Conservation (phyloP, 129 eudicot species). For the Centrapalus pauciflorus region DNA sequence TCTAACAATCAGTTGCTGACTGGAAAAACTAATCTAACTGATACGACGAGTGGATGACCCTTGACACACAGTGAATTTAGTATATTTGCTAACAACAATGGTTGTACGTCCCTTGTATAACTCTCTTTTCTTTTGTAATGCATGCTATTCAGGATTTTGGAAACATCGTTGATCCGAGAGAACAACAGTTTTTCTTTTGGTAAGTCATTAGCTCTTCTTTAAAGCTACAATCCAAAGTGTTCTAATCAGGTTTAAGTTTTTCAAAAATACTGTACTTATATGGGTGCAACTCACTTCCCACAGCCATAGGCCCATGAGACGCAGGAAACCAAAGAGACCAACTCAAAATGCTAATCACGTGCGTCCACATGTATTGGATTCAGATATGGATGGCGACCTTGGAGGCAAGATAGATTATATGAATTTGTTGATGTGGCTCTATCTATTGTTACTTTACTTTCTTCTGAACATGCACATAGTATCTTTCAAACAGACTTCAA, state of each 20-base stretch:
- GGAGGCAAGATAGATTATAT: constrained; percentile 48
- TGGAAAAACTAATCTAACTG: not conserved
- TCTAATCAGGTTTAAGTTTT: not conserved
- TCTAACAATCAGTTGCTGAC: not conserved
- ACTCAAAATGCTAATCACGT: constrained; percentile 39
- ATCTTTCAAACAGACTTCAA: not conserved
- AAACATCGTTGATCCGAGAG: constrained; percentile 59
- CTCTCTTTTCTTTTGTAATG: constrained; percentile 6
- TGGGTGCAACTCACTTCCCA: constrained; percentile 1
- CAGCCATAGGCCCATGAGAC: constrained; percentile 49
- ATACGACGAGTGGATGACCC: not conserved
- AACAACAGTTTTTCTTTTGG: constrained; percentile 58
- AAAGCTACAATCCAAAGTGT: not conserved
- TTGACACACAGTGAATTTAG: not conserved
- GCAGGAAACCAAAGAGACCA: constrained; percentile 34
- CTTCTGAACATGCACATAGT: not conserved
- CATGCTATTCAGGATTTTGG: constrained; percentile 44
- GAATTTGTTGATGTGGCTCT: not conserved
- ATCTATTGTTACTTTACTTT: not conserved
- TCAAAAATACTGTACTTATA: not conserved
- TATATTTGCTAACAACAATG: not conserved
- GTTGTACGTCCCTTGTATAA: not conserved
- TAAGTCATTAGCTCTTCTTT: constrained; percentile 15
- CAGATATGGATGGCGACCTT: constrained; percentile 41
- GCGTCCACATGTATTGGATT: constrained; percentile 41